These are phyloP conservation scores for Globisporangium mamillatum DNA, from an alignment of 352 stramenopile species.

Conservation along the genomic window DNA sequence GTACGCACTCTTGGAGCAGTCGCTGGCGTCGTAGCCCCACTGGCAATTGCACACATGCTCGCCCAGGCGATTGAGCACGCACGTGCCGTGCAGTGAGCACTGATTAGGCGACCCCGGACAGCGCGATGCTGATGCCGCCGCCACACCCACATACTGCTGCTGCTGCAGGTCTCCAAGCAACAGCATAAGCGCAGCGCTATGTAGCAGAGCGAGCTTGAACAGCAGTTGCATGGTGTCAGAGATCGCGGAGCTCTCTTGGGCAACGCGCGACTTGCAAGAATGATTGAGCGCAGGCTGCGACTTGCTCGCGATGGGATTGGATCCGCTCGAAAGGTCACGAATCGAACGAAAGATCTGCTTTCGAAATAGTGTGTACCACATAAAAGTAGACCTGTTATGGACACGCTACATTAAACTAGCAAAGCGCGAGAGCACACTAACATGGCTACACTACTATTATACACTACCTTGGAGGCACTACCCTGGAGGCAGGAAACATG, in stretches of 20 bases:
- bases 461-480: too few species aligned
- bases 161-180: background rate
- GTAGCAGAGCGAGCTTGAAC: background rate
- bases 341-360: background rate
- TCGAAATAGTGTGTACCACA: background rate
- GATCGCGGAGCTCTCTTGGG: background rate
- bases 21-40: constrained; percentile 57
- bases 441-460: background rate
- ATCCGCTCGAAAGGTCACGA: constrained; percentile 5
- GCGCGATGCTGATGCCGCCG: constrained; percentile 28
- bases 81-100: constrained; percentile 67
- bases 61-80: constrained; percentile 57
- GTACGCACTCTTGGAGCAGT: constrained; percentile 59
- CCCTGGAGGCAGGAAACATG: background rate
- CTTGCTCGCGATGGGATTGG: background rate
- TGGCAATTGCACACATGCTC: constrained; percentile 78
- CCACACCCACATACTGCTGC: constrained; percentile 7
- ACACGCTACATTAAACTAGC: background rate
- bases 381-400: background rate
- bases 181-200: constrained; percentile 11
- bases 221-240: background rate
- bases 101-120: constrained; percentile 62
- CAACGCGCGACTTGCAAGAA: background rate
- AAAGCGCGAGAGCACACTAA: background rate
- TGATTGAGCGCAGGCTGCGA: background rate